These are phyloP conservation scores for Trypanosoma mega DNA, from an alignment of 208 protist genomes.

Conservation along the genomic window DNA sequence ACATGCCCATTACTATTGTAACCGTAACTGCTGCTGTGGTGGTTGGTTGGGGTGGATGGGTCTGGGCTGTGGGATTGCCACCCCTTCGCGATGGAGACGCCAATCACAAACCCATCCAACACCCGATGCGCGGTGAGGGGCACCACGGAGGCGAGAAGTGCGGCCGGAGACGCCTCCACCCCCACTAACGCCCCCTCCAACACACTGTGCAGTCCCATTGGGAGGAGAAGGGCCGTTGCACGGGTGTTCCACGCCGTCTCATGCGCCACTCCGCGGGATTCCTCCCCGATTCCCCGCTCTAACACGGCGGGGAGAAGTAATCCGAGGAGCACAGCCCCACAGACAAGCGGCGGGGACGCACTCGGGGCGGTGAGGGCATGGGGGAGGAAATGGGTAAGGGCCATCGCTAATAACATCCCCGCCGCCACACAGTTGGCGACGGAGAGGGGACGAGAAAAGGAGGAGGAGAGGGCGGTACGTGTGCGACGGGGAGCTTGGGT, in stretches of 20 bases:
- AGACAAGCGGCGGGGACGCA: slow-evolving; percentile 23
- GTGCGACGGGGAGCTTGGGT: slow-evolving; percentile 43
- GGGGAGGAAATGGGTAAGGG: slow-evolving; percentile 59
- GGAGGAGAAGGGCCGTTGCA: slow-evolving; percentile 42
- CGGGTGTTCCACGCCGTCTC: no score
- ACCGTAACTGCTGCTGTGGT: no score
- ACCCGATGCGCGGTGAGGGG: slow-evolving; percentile 64
- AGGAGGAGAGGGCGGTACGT: slow-evolving; percentile 13
- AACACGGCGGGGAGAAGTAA: slow-evolving; percentile 65
- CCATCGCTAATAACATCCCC: slow-evolving; percentile 66
- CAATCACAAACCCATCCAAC: slow-evolving; percentile 75
- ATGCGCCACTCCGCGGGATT: no score
- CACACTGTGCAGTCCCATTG: slow-evolving; percentile 73
- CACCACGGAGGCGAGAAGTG: slow-evolving; percentile 39
- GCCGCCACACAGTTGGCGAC: slow-evolving; percentile 64
- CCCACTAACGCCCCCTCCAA: slow-evolving; percentile 69
- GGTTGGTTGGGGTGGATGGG: no score
- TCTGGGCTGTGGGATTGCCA: neutral
- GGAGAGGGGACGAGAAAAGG: slow-evolving; percentile 28
- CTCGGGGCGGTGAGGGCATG: no score
- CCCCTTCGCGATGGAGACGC: slow-evolving; percentile 64
- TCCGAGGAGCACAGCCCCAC: slow-evolving; percentile 43
- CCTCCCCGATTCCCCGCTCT: slow-evolving; percentile 20
- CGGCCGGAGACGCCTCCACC: slow-evolving; percentile 28
- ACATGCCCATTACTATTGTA: no score